Percentiles rank a stretch among this genome's conserved stretches.
Conservation (phyloP, 805 yeast species). For the Teunomyces stri region DNA sequence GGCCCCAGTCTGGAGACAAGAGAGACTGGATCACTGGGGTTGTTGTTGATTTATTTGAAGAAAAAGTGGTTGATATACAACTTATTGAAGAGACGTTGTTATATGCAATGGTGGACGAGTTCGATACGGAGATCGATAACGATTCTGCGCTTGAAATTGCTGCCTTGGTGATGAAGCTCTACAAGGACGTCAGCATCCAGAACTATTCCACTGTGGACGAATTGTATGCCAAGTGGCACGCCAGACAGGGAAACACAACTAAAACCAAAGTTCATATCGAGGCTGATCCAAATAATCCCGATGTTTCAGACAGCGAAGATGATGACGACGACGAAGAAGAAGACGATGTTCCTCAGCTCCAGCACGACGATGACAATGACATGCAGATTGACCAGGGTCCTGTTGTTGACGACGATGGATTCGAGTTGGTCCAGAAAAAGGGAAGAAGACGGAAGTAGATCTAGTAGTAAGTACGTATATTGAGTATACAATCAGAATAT, state of each 20-base stretch:
- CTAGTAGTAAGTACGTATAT: not conserved
- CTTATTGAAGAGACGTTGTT: constrained; percentile 81
- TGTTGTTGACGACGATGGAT: constrained; percentile 90
- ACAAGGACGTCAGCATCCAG: constrained; percentile 57
- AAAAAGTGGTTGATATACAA: constrained; percentile 66
- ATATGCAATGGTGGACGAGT: constrained; percentile 93
- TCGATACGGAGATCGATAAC: constrained; percentile 84
- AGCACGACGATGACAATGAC: constrained; percentile 27
- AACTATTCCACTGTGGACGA: constrained; percentile 57
- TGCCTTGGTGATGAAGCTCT: constrained; percentile 58
- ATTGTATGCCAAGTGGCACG: constrained; percentile 58
- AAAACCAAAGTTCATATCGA: constrained; percentile 43
- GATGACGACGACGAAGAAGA: constrained; percentile 50
- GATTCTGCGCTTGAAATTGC: constrained; percentile 81
- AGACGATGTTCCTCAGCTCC: constrained; percentile 24
- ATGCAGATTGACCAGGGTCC: constrained; percentile 52
- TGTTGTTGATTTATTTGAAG: constrained; percentile 73
- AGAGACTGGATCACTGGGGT: constrained; percentile 92
- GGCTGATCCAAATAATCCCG: constrained; percentile 66
- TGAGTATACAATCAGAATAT: not conserved
- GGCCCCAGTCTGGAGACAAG: constrained; percentile 84
- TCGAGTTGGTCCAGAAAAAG: constrained; percentile 78
- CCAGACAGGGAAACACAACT: constrained; percentile 43
- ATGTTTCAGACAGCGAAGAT: constrained; percentile 45
- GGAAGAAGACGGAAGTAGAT: constrained; percentile 37